Evolutionary conservation across 495 filamentous ascomycete genomes (phyloP).

Genomic region (Penicillium riverlandense): DNA sequence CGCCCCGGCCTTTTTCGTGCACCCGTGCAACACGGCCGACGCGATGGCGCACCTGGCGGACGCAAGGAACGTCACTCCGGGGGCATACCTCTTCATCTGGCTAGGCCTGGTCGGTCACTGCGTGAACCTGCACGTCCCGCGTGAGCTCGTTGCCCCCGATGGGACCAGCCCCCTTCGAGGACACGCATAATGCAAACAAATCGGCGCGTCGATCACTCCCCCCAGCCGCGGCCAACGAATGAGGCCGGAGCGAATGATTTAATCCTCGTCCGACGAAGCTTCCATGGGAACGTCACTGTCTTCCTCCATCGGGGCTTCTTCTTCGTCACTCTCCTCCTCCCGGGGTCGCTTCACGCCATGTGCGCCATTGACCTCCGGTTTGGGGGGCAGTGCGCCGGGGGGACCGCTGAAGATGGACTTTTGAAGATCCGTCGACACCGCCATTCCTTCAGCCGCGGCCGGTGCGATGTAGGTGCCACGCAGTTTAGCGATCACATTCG

Average conservation of each 20-base stretch:
- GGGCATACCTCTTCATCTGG: slow-evolving; percentile 74
- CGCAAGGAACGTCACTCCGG: slow-evolving; percentile 43
- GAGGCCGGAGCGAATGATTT: slow-evolving; percentile 3
- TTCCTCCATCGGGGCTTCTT: slow-evolving; percentile 70
- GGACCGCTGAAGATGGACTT: slow-evolving; percentile 75
- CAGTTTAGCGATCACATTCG: slow-evolving; percentile 76
- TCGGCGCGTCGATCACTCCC: neutral
- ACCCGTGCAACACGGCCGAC: slow-evolving; percentile 80
- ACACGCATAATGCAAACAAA: neutral
- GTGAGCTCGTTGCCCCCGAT: slow-evolving; percentile 28
- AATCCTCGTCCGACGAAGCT: slow-evolving; percentile 47
- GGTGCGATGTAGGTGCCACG: slow-evolving; percentile 80
- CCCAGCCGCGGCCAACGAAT: neutral
- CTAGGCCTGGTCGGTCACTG: slow-evolving; percentile 67
- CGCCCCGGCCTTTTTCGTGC: slow-evolving; percentile 70
- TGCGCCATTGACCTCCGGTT: slow-evolving; percentile 29
- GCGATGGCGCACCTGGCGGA: slow-evolving; percentile 51
- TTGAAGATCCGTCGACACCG: slow-evolving; percentile 65
- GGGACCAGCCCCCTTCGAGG: slow-evolving; percentile 12
- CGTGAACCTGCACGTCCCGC: slow-evolving; percentile 66
- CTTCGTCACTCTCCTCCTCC: slow-evolving; percentile 63
- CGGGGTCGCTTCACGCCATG: slow-evolving; percentile 59
- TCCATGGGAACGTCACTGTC: slow-evolving; percentile 52
- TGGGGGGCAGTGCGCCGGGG: slow-evolving; percentile 38
- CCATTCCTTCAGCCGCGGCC: slow-evolving; percentile 36